Evolutionary conservation across 331 rosid species (phyloP).

Genomic region (Malus hybrid): DNA sequence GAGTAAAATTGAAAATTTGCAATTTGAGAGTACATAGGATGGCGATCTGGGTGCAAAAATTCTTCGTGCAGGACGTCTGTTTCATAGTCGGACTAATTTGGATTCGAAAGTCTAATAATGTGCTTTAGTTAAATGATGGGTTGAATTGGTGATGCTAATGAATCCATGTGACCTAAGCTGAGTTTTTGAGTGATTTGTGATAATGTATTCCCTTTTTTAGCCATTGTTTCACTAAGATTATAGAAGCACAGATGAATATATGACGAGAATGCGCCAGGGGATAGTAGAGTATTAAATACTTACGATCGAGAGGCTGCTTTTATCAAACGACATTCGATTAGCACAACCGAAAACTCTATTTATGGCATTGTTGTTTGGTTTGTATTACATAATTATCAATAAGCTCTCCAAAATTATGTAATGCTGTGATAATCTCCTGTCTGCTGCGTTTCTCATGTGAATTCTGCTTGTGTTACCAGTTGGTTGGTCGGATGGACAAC

Average conservation of each 20-base stretch:
- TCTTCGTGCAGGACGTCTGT: neutral
- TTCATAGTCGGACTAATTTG: neutral
- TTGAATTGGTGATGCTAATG: neutral
- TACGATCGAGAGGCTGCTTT: neutral
- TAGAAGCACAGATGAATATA: too few species aligned
- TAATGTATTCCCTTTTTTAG: neutral
- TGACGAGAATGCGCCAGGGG: too few species aligned
- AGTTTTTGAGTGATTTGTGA: neutral
- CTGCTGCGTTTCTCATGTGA: neutral
- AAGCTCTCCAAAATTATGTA: neutral
- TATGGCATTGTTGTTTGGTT: neutral
- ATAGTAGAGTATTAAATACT: too few species aligned
- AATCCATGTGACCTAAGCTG: neutral
- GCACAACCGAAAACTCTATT: neutral
- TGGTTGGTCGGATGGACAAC: constrained; percentile 94
- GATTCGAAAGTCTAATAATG: neutral
- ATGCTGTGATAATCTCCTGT: neutral
- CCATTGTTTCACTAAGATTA: too few species aligned
- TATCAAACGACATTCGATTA: neutral
- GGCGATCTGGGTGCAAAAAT: neutral
- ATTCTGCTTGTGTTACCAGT: constrained; percentile 34
- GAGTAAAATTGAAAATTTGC: neutral
- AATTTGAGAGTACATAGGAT: neutral
- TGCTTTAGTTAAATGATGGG: neutral
- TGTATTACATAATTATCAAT: neutral